Percentiles rank a stretch among this genome's conserved stretches.
phyloP scores from a whole-genome alignment of 345 rosid species.

The Eucalyptus pauciflora region DNA sequence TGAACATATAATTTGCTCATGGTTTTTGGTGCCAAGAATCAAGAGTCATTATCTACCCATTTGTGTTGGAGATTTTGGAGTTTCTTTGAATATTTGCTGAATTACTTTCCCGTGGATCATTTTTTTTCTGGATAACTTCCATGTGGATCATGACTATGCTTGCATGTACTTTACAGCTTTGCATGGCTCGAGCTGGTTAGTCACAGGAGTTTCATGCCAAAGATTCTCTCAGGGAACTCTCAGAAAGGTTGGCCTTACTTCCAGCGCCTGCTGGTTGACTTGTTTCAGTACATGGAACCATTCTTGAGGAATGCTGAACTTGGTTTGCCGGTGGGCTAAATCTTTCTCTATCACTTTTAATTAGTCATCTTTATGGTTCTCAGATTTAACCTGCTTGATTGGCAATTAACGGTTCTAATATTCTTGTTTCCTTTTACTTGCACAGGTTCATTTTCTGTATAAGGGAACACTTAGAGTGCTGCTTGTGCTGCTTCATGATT shows the following conservation, averaged over 20 bases:
- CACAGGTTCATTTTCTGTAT: constrained; percentile 71
- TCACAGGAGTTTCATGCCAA: constrained; percentile 98
- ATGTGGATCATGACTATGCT: neutral
- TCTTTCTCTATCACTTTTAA: neutral
- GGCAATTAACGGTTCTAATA: neutral
- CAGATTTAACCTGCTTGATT: neutral
- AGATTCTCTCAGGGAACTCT: constrained; percentile 65
- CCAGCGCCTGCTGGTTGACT: constrained; percentile 81
- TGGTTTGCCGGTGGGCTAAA: constrained; percentile 39
- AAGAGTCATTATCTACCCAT: neutral
- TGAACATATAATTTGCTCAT: neutral
- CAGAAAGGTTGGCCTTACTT: constrained; percentile 96
- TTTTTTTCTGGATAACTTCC: neutral
- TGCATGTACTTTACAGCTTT: constrained; percentile 39
- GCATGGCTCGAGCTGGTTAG: constrained; percentile 97
- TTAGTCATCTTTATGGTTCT: neutral
- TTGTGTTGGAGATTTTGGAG: neutral
- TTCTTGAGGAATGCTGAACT: constrained; percentile 90
- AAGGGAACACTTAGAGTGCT: constrained; percentile 92
- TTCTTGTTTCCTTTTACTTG: neutral
- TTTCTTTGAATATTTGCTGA: neutral
- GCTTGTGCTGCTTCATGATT: constrained; percentile 94
- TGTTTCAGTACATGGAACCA: constrained; percentile 95
- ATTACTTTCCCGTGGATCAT: neutral
- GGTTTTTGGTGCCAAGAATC: neutral